These are phyloP conservation scores for Tilletia setariae DNA, from an alignment of 1,284 basidiomycete species.

Conservation along the genomic window DNA sequence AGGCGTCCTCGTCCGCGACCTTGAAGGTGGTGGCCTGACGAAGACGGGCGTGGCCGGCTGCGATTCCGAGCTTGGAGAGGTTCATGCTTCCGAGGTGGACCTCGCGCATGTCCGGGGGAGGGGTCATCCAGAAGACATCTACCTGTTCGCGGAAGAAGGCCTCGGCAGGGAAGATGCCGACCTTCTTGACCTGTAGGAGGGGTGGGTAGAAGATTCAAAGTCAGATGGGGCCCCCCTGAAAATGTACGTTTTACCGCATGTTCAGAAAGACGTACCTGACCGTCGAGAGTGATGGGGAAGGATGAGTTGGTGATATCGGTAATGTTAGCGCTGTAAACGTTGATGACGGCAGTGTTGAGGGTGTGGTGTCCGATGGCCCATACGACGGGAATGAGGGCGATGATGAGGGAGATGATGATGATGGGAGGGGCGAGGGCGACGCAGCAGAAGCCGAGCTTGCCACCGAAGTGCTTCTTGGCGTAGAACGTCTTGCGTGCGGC, in stretches of 20 bases:
- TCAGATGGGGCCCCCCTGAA: too few relatives aligned
- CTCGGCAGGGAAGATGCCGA: conserved; percentile 55
- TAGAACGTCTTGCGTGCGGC: conserved; percentile 50
- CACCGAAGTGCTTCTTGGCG: conserved; percentile 49
- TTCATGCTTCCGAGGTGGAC: conserved; percentile 45
- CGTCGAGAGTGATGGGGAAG: conserved; percentile 17
- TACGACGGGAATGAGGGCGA: conserved; percentile 7
- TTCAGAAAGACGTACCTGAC: too few relatives aligned
- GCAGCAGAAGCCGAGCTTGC: conserved; percentile 46
- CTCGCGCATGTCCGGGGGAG: conserved; percentile 44
- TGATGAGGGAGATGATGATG: conserved; percentile 8
- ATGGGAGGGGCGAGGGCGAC: conserved; percentile 39
- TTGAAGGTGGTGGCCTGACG: conserved; percentile 53
- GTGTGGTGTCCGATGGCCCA: conserved; percentile 18
- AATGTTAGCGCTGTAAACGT: conserved; percentile 14
- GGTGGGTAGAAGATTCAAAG: too few relatives aligned
- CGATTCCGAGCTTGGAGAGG: conserved; percentile 47
- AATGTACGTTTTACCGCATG: too few relatives aligned
- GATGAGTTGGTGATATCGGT: neutral
- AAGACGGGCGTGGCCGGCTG: conserved; percentile 52
- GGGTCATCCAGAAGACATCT: conserved; percentile 51
- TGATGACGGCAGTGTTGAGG: conserved; percentile 6
- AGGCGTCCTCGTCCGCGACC: conserved; percentile 49
- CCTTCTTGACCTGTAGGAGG: conserved; percentile 45
- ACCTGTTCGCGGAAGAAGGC: conserved; percentile 53